Percentiles rank a stretch among this genome's conserved stretches.
These are phyloP conservation scores for Hypoxylon sp. DNA, from an alignment of 2,329 filamentous ascomycete species.

Conservation along the genomic window DNA sequence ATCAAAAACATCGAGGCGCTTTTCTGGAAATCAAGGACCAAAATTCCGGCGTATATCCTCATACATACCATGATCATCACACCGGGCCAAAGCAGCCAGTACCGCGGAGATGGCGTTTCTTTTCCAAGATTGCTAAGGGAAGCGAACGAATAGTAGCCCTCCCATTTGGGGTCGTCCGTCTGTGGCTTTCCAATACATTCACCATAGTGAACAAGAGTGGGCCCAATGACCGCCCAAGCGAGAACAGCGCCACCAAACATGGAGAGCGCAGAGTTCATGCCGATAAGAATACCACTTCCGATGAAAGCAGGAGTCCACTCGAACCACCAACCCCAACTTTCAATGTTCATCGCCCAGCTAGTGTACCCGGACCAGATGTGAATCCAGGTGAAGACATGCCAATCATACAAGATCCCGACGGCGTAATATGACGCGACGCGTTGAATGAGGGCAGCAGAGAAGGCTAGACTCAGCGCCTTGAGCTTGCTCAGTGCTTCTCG, in stretches of 20 bases:
- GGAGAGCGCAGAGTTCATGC: constrained; percentile 70
- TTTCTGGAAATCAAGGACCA: neutral
- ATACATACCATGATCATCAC: constrained; percentile 56
- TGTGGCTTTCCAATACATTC: constrained; percentile 60
- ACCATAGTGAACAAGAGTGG: constrained; percentile 67
- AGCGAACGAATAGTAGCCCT: constrained; percentile 56
- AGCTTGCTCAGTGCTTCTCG: constrained; percentile 68
- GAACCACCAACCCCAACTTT: constrained; percentile 72
- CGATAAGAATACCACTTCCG: constrained; percentile 70
- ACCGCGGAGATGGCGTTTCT: constrained; percentile 56
- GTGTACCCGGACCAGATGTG: constrained; percentile 60
- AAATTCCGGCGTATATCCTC: neutral
- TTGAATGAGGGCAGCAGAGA: constrained; percentile 63
- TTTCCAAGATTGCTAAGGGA: constrained; percentile 55
- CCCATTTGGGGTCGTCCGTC: constrained; percentile 61
- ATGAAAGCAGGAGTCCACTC: constrained; percentile 73
- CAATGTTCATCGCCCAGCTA: constrained; percentile 65
- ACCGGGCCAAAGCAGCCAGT: constrained; percentile 60
- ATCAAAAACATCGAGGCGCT: neutral
- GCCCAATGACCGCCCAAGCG: constrained; percentile 71
- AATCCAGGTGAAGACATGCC: constrained; percentile 68
- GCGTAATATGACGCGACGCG: constrained; percentile 71
- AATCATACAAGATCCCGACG: constrained; percentile 70
- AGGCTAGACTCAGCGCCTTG: constrained; percentile 65
- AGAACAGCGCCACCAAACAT: constrained; percentile 69